Evolutionary conservation across 2,329 filamentous ascomycete species (phyloP), one percentile per base, ranked within the genome.

Genomic region (Coleophoma eucalyptorum): DNA sequence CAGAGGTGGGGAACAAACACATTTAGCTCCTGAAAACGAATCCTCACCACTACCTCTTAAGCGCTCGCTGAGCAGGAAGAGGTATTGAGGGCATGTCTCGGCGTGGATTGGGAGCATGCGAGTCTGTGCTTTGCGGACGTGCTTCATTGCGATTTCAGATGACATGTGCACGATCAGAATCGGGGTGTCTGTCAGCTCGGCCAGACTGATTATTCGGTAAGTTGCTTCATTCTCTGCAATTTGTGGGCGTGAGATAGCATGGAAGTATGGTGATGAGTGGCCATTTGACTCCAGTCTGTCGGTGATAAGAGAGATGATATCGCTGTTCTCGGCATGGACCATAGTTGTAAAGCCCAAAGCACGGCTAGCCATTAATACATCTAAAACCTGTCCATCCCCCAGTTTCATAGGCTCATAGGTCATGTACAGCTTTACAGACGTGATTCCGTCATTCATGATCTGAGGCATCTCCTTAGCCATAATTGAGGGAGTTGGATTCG

Each of bases 11-110:
- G 70, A 73, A 58, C 78, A 82, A 3, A 81, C 75, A 56, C 72
- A 75, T 64, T 80, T 80, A 5, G 77, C 77, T 13, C 77, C 78
- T 54, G 74, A 72, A 54, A 77, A 76, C 18, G 60, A 53, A 49
- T 68, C 61, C 31, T 67, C 63, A 5, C 68, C 67, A 0, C 65
- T 68, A 7, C 67, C 66, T 32, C 71, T 68, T 5, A 78, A 65
- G 46, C 73, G 66, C 7, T 71, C 67, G n/a, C 73, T 70, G 1
- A 76, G 75, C n/a, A 82, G 67, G 55, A 78, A 78, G 15, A 82
- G 69, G 55, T 83, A 82, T 50, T 82, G 79, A 3, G 79, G 79
- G 58, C 79, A 82, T 1, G 79, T 83, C 61, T 81, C 78, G 2
- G 75, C 79, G 54, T 78, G 76, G 19, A 81, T 69, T 0, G 79